phyloP scores from a whole-genome alignment of 176 grass and related monocot genomes.

The barley (Hordeum vulgare) region MorexV3_pseudomolecules_assembly NC_058521.1:464810236-464810735 shows the following conservation, averaged over 20 bases:
- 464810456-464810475: conserved; percentile 28
- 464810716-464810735: neutral
- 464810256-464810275: neutral
- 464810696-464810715: neutral
- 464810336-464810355: neutral
- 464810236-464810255: conserved; percentile 4
- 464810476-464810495: neutral
- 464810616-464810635: conserved; percentile 37
- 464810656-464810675: conserved; percentile 56
- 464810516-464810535: neutral
- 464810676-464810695: conserved; percentile 35
- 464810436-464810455: conserved; percentile 46
- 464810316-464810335: conserved; percentile 23
- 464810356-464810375: conserved; percentile 26
- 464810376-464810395: conserved; percentile 7
- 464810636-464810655: conserved; percentile 21
- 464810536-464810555: neutral
- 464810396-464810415: conserved; percentile 42
- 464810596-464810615: conserved; percentile 44
- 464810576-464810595: conserved; percentile 17
- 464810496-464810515: neutral
- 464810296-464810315: conserved; percentile 33
- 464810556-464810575: neutral
- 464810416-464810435: conserved; percentile 35
- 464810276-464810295: neutral